Conservation (phyloP, 2,329 filamentous ascomycete species). For the Fusarium pseudonygamai region DNA sequence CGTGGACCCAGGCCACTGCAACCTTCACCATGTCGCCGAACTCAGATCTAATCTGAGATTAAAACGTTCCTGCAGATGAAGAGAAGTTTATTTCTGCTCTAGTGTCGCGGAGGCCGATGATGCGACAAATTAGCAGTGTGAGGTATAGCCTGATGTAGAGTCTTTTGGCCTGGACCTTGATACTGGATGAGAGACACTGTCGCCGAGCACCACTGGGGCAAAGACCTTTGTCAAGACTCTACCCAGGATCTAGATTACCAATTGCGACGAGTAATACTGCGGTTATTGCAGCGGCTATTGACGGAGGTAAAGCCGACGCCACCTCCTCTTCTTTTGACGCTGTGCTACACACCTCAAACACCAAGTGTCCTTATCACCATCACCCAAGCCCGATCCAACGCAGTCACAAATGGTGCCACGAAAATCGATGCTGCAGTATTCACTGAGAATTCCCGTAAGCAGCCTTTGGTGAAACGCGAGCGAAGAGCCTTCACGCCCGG, state of each 20-base stretch:
- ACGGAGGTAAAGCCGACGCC: neutral
- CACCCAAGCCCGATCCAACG: neutral
- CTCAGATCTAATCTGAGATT: neutral
- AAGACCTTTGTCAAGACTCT: neutral
- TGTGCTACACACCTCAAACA: neutral
- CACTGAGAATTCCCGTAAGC: neutral
- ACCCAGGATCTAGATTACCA: neutral
- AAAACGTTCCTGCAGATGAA: neutral
- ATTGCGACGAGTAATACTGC: neutral
- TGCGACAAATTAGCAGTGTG: rapidly evolving
- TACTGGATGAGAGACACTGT: neutral
- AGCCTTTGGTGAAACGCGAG: neutral
- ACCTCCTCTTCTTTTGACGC: neutral
- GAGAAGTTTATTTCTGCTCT: neutral
- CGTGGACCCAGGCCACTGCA: neutral
- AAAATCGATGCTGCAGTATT: neutral
- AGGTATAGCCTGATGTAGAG: neutral
- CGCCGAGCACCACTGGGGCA: neutral
- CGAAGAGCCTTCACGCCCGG: neutral
- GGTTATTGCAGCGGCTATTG: neutral
- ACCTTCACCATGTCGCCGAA: neutral
- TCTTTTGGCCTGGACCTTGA: neutral
- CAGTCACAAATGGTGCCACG: neutral
- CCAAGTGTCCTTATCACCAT: neutral
- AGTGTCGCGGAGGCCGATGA: no score